Evolutionary conservation across 1,284 basidiomycete genomes (phyloP), one percentile per base, ranked within the genome.

Genomic region (Inonotus hispidus): DNA sequence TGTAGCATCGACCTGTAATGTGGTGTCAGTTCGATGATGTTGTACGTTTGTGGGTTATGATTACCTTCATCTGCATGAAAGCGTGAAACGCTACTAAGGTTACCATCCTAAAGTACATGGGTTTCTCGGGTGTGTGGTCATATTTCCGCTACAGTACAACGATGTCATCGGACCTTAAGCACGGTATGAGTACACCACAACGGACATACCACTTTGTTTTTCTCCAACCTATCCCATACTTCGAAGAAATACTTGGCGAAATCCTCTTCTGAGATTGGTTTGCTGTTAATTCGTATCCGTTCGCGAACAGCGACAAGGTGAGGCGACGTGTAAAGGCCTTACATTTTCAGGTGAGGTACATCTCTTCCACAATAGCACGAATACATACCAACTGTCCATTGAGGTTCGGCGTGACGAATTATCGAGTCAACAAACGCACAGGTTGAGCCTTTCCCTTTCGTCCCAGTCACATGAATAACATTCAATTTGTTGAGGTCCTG

Each of bases 381-480:
- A n/a, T 16, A 46, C 68, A 63, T 68, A 90, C 90, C 90, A 65
- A 87, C 80, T 76, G 85, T 92, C 82, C 85, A 88, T 2, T 79
- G 74, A 4, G 90, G 90, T 65, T 73, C 80, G 7, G 78, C 73
- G 66, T 82, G 78, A 32, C 87, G 82, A 59, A 93, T 73, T 58
- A 92, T 83, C 6, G 87, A 90, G 71, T 93, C 87, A 2, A 84
- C 82, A 68, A 99, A 99, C 1, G 97, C 96, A 61, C 92, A 93
- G 0, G 97, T 97, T 2, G 95, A 98, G 2, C 97, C 97, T 73
- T 99, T 99, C 50, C 97, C 97, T 75, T 99, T 99, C 3, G 97
- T 99, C 2, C 97, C 97, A 13, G 97, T 96, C 69, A 99, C 88
- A 76, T 99, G 97, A 37, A 99, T 84, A 59, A 95, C 93, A 73